Conservation (phyloP, 2,329 filamentous ascomycete genomes). For the Alternaria triticina region DNA sequence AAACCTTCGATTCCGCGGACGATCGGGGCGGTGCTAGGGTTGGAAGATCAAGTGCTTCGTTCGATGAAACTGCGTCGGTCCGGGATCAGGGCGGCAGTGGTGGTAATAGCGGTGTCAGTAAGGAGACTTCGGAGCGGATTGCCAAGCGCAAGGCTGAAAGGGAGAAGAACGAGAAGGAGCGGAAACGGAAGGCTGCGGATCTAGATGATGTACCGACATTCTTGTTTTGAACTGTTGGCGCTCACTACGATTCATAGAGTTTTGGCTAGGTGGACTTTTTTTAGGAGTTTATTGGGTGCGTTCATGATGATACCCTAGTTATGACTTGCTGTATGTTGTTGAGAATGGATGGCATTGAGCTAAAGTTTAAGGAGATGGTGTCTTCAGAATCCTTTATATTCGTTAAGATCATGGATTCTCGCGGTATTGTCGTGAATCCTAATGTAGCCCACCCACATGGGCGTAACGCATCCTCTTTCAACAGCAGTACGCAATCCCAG, state of each 20-base stretch:
- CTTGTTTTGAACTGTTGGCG: conserved; percentile 40
- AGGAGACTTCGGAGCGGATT: conserved; percentile 35
- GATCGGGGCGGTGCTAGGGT: not conserved
- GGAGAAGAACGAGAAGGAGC: conserved; percentile 32
- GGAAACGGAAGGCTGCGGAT: conserved; percentile 30
- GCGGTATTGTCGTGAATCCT: not conserved
- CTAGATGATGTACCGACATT: conserved; percentile 55
- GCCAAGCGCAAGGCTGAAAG: conserved; percentile 40
- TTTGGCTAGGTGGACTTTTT: not conserved
- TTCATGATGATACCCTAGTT: not conserved
- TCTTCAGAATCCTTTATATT: not conserved
- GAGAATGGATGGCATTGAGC: not conserved
- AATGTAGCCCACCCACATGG: too few species aligned
- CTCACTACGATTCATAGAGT: not conserved
- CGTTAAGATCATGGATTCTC: not conserved
- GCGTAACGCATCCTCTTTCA: not conserved
- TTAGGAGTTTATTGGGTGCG: not conserved
- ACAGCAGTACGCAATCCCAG: not conserved
- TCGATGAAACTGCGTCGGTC: conserved; percentile 9
- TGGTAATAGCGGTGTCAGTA: conserved; percentile 8
- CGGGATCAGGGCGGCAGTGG: not conserved
- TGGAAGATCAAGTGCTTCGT: conserved; percentile 9
- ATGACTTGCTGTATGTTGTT: not conserved
- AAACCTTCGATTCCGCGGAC: not conserved
- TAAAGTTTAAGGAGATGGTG: not conserved